These are phyloP conservation scores for Colletotrichum sp. DNA, from an alignment of 2,329 filamentous ascomycete species.

Conservation along the genomic window DNA sequence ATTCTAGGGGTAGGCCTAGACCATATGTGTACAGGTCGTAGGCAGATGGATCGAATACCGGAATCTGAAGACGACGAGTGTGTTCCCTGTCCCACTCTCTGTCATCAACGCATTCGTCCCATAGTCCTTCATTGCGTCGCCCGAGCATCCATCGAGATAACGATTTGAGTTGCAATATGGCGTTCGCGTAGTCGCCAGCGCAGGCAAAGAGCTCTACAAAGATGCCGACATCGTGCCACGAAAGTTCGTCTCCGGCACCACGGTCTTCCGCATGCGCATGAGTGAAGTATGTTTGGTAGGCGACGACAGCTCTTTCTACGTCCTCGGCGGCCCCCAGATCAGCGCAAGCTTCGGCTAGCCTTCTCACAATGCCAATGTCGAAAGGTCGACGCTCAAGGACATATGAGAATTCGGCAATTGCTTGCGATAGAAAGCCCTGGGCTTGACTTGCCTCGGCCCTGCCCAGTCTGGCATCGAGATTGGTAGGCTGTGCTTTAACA, in stretches of 20 bases:
- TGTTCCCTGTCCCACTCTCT: slow-evolving; percentile 86
- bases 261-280: slow-evolving; percentile 37
- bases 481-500: slow-evolving; percentile 60
- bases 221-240: slow-evolving; percentile 85
- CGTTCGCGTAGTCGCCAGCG: slow-evolving; percentile 66
- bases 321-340: slow-evolving; percentile 54
- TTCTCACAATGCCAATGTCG: slow-evolving; percentile 60
- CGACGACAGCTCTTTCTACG: slow-evolving; percentile 47
- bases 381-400: slow-evolving; percentile 57
- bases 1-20: slow-evolving; percentile 75
- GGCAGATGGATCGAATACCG: slow-evolving; percentile 62
- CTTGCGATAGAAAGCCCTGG: slow-evolving; percentile 57
- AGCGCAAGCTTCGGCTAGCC: slow-evolving; percentile 61
- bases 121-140: slow-evolving; percentile 74
- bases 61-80: slow-evolving; percentile 66
- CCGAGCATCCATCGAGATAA: slow-evolving; percentile 85
- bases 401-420: slow-evolving; percentile 61
- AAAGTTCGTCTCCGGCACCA: slow-evolving; percentile 41
- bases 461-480: slow-evolving; percentile 62
- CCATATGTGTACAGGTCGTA: slow-evolving; percentile 70
- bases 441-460: slow-evolving; percentile 64
- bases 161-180: slow-evolving; percentile 72
- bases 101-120: slow-evolving; percentile 76
- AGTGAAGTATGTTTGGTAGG: slow-evolving; percentile 54
- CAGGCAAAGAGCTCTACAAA: slow-evolving; percentile 83